Conservation (phyloP, 768 basidiomycete genomes). For the Serpula lacrymans region DNA sequence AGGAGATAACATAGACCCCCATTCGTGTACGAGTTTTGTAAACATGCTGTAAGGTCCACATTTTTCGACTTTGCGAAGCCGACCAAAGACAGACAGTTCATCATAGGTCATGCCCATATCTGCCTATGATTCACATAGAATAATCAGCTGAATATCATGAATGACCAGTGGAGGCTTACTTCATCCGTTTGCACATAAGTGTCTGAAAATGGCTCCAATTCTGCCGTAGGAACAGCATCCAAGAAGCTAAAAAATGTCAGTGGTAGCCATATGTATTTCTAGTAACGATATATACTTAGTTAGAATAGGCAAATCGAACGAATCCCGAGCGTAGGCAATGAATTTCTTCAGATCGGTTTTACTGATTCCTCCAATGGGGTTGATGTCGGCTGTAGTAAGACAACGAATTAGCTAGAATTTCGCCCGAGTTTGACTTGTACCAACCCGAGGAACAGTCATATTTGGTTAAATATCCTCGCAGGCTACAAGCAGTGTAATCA, state of each 20-base stretch:
- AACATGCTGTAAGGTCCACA: constrained; percentile 98
- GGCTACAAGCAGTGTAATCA: constrained; percentile 40
- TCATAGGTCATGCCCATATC: constrained; percentile 99
- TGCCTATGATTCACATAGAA: constrained; percentile 43
- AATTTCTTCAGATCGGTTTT: constrained; percentile 97
- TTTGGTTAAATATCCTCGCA: constrained; percentile 96
- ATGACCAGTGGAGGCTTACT: constrained; percentile 37
- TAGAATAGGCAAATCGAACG: constrained; percentile 85
- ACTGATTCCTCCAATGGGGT: constrained; percentile 97
- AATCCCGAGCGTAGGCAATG: constrained; percentile 75
- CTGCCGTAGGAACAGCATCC: constrained; percentile 89
- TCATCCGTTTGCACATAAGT: constrained; percentile 96
- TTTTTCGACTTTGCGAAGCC: constrained; percentile 93
- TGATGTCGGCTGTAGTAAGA: constrained; percentile 73
- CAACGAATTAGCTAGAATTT: not conserved
- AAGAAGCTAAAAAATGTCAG: constrained; percentile 61
- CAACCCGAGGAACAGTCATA: constrained; percentile 92
- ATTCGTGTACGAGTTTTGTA: constrained; percentile 91
- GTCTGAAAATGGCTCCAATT: constrained; percentile 92
- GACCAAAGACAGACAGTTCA: constrained; percentile 89
- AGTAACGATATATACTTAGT: constrained; percentile 47
- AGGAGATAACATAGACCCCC: constrained; percentile 86
- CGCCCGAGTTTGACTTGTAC: constrained; percentile 3
- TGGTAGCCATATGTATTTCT: too few species aligned
- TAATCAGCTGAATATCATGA: constrained; percentile 2